A percentile compares a stretch with the other conserved stretches of the same genome.
These are phyloP conservation scores for Saccharum hybrid DNA, from an alignment of 202 grass and related monocot genomes.

Conservation along the genomic window DNA sequence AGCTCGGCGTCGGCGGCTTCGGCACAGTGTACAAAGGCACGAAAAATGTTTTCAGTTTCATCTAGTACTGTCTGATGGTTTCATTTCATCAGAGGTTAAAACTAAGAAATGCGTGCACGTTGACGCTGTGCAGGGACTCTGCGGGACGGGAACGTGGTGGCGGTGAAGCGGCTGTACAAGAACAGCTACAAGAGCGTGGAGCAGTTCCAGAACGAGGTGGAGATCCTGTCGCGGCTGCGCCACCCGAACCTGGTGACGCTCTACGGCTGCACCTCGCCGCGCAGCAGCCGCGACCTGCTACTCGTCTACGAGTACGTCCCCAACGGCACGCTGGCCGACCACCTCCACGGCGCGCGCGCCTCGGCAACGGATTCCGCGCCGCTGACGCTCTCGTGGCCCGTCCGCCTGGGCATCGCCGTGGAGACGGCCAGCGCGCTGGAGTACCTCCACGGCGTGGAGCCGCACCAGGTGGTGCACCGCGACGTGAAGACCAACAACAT, in stretches of 20 bases:
- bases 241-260: constrained; percentile 68
- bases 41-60: not conserved
- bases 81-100: too few species aligned
- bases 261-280: constrained; percentile 62
- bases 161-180: constrained; percentile 70
- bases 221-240: constrained; percentile 56
- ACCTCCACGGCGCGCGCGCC: constrained; percentile 43
- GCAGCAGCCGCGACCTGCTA: constrained; percentile 53
- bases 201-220: constrained; percentile 70
- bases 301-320: constrained; percentile 79
- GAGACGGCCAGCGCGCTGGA: constrained; percentile 57
- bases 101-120: too few species aligned
- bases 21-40: constrained; percentile 71
- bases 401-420: constrained; percentile 48
- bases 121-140: constrained; percentile 33
- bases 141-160: constrained; percentile 44
- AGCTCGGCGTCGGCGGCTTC: constrained; percentile 69
- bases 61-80: too few species aligned
- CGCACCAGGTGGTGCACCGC: constrained; percentile 61
- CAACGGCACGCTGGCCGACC: constrained; percentile 73
- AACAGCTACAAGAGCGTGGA: constrained; percentile 66
- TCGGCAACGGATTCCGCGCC: not conserved
- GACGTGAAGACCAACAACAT: constrained; percentile 96
- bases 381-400: constrained; percentile 28
- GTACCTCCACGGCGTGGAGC: constrained; percentile 56